Base-by-base conservation (phyloP, 257 asterid species). In the Thymus quinquecostatus region DNA sequence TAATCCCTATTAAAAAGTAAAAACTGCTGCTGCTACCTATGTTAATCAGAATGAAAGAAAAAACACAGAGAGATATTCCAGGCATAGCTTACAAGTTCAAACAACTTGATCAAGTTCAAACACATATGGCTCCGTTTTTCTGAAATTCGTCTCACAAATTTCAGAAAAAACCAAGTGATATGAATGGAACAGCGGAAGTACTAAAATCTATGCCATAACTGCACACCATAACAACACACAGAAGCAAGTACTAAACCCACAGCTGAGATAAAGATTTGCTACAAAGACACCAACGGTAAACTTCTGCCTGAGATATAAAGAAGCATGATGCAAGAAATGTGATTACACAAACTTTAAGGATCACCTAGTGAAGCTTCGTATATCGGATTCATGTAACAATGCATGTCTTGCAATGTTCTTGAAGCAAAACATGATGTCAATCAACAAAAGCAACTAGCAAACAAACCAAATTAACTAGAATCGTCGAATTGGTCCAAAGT, bases 211-310 rank as follows among this genome's bases (percentile, higher is more conserved):
- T 21, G 21, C 21, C 21, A 21, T 21, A 21, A 21, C 21, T 21
- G 21, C 21, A 69, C 70, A 50, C 29, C 64, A 45, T n/a, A 60
- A 57, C 56, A 75, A 64, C 55, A 61, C 47, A 48, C 12, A 59
- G 48, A 53, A 62, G 63, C 57, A n/a, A 73, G 56, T 8, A 50
- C 38, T 14, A 45, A 60, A 28, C 48, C 13, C 28, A 6, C 30
- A 14, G 38, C 53, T 28, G 27, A 29, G 54, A 70, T 32, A 36
- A 51, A 54, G 27, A 51, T 70, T 41, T 44, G 29, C 61, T 34
- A 33, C 27, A 68, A 41, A 62, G 50, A 45, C 38, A 67, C 43
- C 33, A 54, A 59, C 14, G 66, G 13, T 8, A 60, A 60, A 12
- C 8, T 6, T 2, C 7, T 40, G 60, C 12, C 44, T 33, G 65